phyloP scores from a whole-genome alignment of 331 rosid species.

The Erythrophleum ivorense region DNA sequence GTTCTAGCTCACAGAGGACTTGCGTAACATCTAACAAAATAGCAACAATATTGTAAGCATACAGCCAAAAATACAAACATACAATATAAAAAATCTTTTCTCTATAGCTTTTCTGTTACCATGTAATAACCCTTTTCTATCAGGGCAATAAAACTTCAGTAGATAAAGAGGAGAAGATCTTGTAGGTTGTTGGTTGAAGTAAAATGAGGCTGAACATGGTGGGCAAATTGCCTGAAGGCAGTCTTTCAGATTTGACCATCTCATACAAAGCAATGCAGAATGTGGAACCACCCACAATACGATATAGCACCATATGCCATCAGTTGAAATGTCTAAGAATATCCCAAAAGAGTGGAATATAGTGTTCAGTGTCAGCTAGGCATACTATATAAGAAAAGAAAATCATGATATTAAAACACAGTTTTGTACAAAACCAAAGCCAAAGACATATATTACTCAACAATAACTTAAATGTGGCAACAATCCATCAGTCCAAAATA shows the following conservation, averaged over 20 bases:
- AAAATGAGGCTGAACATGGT: constrained; percentile 52
- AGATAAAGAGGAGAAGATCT: constrained; percentile 61
- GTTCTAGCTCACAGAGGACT: constrained; percentile 73
- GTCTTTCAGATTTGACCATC: constrained; percentile 61
- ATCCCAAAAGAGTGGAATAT: neutral
- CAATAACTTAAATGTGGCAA: neutral
- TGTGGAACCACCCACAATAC: constrained; percentile 72
- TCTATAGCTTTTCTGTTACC: constrained; percentile 45
- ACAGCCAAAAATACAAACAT: neutral
- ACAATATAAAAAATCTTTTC: constrained; percentile 5
- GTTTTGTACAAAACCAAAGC: neutral
- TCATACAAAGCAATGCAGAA: constrained; percentile 46
- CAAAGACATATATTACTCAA: neutral
- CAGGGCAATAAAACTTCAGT: constrained; percentile 63
- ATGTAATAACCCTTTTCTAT: constrained; percentile 69
- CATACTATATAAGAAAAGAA: neutral
- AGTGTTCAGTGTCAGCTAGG: constrained; percentile 32
- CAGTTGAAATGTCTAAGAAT: constrained; percentile 70
- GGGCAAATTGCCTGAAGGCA: constrained; percentile 69
- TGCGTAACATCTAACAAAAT: constrained; percentile 64
- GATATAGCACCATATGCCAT: constrained; percentile 83
- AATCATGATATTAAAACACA: neutral
- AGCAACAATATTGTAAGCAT: constrained; percentile 27
- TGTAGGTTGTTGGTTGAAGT: constrained; percentile 46
- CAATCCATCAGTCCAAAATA: neutral